phyloP scores from a whole-genome alignment of 768 basidiomycete genomes.

The Termitomyces titanicus region DNA sequence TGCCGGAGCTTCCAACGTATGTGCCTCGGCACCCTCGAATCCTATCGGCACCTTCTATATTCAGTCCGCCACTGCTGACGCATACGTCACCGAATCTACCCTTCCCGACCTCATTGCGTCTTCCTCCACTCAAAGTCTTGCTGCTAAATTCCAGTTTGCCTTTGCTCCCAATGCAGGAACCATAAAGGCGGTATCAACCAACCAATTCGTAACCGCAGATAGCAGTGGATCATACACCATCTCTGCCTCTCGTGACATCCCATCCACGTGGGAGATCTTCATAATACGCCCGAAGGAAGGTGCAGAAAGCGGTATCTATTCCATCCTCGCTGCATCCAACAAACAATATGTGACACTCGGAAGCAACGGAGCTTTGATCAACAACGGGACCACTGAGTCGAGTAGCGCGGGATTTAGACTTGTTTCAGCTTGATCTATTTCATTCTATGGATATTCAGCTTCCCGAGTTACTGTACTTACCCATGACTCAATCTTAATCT shows the following conservation, averaged over 20 bases:
- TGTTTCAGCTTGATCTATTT: neutral
- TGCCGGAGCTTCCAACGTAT: constrained; percentile 24
- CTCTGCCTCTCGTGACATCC: constrained; percentile 22
- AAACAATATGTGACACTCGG: constrained; percentile 24
- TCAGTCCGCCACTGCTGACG: constrained; percentile 19
- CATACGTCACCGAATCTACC: constrained; percentile 20
- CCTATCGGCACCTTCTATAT: constrained; percentile 28
- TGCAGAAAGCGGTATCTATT: constrained; percentile 23
- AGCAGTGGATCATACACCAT: constrained; percentile 22
- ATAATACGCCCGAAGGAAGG: constrained; percentile 22
- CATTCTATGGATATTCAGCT: neutral
- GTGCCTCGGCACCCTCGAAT: constrained; percentile 21
- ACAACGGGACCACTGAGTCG: constrained; percentile 21
- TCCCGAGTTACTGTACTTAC: neutral
- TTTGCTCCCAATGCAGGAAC: constrained; percentile 28
- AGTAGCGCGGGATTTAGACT: constrained; percentile 24
- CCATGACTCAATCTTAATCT: neutral
- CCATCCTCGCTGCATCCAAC: constrained; percentile 29
- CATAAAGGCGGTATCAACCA: constrained; percentile 20
- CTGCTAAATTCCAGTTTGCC: constrained; percentile 22
- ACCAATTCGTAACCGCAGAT: constrained; percentile 29
- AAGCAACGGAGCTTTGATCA: constrained; percentile 22
- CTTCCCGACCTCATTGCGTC: constrained; percentile 24
- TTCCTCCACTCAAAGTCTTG: constrained; percentile 15
- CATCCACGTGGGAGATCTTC: constrained; percentile 28